Conservation (phyloP, 2,329 filamentous ascomycete genomes). For the Ophiostoma australiae region DNA sequence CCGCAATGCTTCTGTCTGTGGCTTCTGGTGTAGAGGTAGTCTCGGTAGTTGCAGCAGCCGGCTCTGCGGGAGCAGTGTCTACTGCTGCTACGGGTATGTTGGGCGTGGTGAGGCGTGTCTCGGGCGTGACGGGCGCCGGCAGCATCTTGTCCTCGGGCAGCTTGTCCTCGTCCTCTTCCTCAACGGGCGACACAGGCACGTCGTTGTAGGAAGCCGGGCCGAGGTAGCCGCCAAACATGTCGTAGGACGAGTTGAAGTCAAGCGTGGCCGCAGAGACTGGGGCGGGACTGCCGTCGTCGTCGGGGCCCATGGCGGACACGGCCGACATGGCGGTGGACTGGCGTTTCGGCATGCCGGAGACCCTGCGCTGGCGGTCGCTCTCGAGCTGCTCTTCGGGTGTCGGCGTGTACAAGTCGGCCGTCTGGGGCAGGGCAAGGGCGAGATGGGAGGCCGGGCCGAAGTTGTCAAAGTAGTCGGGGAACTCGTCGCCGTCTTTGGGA, state of each 20-base stretch:
- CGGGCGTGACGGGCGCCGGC: background rate
- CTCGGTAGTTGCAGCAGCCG: background rate
- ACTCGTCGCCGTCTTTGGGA: constrained; percentile 54
- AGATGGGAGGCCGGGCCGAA: constrained; percentile 32
- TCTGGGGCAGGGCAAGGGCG: constrained; percentile 12
- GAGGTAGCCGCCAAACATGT: constrained; percentile 52
- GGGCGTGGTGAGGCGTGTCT: constrained; percentile 8
- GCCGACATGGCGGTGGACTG: background rate
- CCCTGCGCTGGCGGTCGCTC: constrained; percentile 47
- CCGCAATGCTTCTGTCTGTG: constrained; percentile 10
- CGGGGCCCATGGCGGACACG: background rate
- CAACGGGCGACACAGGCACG: constrained; percentile 39
- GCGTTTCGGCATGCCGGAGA: constrained; percentile 27
- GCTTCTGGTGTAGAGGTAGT: background rate
- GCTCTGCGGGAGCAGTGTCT: background rate
- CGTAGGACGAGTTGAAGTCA: constrained; percentile 39
- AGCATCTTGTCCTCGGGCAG: constrained; percentile 7
- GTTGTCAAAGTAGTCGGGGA: constrained; percentile 46
- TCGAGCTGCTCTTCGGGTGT: constrained; percentile 51
- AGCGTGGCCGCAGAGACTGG: constrained; percentile 33
- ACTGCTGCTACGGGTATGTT: background rate
- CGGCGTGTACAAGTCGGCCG: constrained; percentile 32
- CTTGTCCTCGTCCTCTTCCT: constrained; percentile 35
- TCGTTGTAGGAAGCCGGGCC: constrained; percentile 45
- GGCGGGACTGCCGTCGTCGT: background rate